Conservation (phyloP, 1,139 yeast genomes). For the Geotrichum australiense region DNA sequence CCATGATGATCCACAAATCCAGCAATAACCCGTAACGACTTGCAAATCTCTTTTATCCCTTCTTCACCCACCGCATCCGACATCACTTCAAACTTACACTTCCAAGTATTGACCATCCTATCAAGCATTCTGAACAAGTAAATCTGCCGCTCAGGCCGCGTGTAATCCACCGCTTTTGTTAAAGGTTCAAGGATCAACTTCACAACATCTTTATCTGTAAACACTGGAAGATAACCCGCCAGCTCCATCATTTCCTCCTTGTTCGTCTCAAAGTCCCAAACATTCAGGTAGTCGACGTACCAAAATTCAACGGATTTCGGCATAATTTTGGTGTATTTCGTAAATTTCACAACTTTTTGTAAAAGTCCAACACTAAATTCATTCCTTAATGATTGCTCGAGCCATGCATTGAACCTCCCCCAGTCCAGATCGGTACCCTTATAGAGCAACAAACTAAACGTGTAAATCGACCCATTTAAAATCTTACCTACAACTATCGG, state of each 20-base stretch:
- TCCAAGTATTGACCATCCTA: slow-evolving; percentile 10
- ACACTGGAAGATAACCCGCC: slow-evolving; percentile 20
- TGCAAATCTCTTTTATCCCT: slow-evolving; percentile 14
- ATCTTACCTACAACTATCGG: slow-evolving; percentile 27
- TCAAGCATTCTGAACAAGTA: not conserved
- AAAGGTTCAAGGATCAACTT: slow-evolving; percentile 20
- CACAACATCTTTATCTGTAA: slow-evolving; percentile 14
- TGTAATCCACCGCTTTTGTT: not conserved
- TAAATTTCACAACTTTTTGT: slow-evolving; percentile 19
- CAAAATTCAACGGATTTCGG: slow-evolving; percentile 25
- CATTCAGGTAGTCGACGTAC: slow-evolving; percentile 17
- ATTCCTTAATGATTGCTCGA: slow-evolving; percentile 17
- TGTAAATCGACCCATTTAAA: slow-evolving; percentile 22
- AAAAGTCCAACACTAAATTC: slow-evolving; percentile 15
- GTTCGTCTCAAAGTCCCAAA: slow-evolving; percentile 19
- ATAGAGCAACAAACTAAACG: slow-evolving; percentile 23
- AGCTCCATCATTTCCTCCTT: slow-evolving; percentile 19
- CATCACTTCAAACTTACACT: slow-evolving; percentile 2
- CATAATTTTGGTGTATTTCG: slow-evolving; percentile 21
- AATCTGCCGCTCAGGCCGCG: slow-evolving; percentile 7
- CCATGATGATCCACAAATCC: slow-evolving; percentile 23
- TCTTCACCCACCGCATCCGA: slow-evolving; percentile 15
- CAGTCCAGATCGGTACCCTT: slow-evolving; percentile 22
- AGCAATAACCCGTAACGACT: slow-evolving; percentile 17
- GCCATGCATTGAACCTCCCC: slow-evolving; percentile 28